Percentiles rank a stretch among this genome's conserved stretches.
Evolutionary conservation across 352 stramenopile species (phyloP).

Genomic region (Pythium apleroticum): DNA sequence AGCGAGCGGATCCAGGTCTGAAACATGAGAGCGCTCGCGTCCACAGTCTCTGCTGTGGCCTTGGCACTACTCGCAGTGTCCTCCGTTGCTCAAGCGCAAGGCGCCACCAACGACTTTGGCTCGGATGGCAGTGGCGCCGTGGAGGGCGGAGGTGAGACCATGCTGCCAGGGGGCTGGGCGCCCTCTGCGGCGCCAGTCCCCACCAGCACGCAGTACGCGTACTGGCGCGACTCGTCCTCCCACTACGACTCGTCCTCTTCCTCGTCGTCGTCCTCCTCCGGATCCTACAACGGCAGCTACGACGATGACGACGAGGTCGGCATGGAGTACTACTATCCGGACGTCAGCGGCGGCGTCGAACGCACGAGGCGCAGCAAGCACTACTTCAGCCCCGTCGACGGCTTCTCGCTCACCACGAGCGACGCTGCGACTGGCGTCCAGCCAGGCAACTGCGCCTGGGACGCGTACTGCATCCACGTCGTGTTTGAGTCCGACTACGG

Average conservation of each 20-base stretch:
- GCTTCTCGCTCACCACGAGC: conserved; percentile 1
- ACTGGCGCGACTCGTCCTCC: neutral
- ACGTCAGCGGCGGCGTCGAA: neutral
- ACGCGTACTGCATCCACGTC: conserved; percentile 29
- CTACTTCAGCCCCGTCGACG: neutral
- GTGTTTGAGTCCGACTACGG: conserved; percentile 43
- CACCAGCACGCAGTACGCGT: neutral
- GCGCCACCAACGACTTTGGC: neutral
- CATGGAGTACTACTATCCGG: neutral
- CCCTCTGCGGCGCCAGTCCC: no score
- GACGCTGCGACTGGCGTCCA: neutral
- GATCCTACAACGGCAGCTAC: neutral
- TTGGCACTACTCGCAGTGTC: neutral
- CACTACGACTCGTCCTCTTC: neutral
- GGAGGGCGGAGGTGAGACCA: neutral
- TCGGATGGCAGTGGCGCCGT: neutral
- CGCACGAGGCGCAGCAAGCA: neutral
- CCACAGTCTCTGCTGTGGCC: neutral
- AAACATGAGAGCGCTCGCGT: neutral
- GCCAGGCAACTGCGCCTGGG: neutral
- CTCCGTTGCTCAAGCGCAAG: neutral
- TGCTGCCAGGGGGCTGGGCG: neutral
- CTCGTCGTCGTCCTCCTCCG: neutral
- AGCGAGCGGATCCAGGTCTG: neutral
- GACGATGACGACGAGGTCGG: neutral